A percentile compares a stretch with the other conserved stretches of the same genome.
phyloP scores from a whole-genome alignment of 495 filamentous ascomycete genomes.

The Penicillium ucsense region DNA sequence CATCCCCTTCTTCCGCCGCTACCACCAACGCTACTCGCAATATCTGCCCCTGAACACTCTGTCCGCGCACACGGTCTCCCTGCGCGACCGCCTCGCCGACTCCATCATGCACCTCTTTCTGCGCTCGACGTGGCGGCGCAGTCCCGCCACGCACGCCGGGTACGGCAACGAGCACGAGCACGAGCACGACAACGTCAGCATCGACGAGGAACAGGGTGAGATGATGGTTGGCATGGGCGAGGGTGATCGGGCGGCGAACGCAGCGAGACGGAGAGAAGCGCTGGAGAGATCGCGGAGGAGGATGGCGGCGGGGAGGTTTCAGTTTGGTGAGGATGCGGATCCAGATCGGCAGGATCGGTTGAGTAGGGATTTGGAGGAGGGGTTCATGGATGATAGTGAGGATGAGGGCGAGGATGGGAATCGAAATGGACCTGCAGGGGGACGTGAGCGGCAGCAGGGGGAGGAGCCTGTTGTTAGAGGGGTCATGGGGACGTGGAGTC shows the following conservation, averaged over 20 bases:
- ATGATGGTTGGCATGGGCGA: conserved; percentile 52
- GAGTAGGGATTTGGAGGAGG: conserved; percentile 75
- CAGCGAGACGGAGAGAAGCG: conserved; percentile 36
- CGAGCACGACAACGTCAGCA: conserved; percentile 51
- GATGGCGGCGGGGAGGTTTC: conserved; percentile 3
- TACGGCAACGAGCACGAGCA: conserved; percentile 16
- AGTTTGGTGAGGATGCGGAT: too few species aligned
- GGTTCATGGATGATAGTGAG: conserved; percentile 76
- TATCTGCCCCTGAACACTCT: conserved; percentile 60
- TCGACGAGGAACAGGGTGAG: conserved; percentile 60
- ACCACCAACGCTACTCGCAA: conserved; percentile 62
- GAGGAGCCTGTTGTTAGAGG: neutral
- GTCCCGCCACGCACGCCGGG: conserved; percentile 1
- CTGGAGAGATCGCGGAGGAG: conserved; percentile 38
- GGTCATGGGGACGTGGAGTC: neutral
- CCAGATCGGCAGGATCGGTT: conserved; percentile 40
- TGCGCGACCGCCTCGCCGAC: conserved; percentile 52
- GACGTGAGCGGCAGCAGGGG: neutral
- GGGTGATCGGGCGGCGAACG: conserved; percentile 8
- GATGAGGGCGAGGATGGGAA: conserved; percentile 32
- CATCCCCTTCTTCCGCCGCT: conserved; percentile 65
- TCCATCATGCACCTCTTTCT: conserved; percentile 44
- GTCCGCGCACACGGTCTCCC: conserved; percentile 47
- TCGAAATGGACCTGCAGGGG: too few species aligned
- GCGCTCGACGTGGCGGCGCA: conserved; percentile 44